phyloP scores from a whole-genome alignment of 106 monocot species.

The Cymbidium sinense region DNA sequence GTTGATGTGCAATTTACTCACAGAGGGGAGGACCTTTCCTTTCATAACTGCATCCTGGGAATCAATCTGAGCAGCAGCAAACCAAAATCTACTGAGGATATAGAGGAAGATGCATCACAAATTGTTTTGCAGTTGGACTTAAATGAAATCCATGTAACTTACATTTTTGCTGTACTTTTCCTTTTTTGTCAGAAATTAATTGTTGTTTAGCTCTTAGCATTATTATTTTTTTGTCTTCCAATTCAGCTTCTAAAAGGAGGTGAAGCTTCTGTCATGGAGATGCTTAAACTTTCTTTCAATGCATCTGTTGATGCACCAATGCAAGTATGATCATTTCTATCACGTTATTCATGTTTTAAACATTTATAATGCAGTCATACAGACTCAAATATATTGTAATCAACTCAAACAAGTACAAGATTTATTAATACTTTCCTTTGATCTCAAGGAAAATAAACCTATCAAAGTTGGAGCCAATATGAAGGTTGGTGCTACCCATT shows the following conservation, averaged over 20 bases:
- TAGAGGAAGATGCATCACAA: constrained; percentile 51
- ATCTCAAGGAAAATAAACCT: constrained; percentile 40
- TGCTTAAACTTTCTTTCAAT: constrained; percentile 52
- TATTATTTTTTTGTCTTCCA: constrained; percentile 10
- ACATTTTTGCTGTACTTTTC: background rate
- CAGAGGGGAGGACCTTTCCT: constrained; percentile 28
- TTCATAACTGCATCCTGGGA: constrained; percentile 71
- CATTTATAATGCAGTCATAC: background rate
- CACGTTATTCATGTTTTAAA: background rate
- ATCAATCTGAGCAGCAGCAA: constrained; percentile 50
- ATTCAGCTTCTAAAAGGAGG: constrained; percentile 70
- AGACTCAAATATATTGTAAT: background rate
- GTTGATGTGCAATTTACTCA: constrained; percentile 63
- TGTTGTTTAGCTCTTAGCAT: constrained; percentile 10
- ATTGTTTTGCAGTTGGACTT: constrained; percentile 76
- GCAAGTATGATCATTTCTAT: constrained; percentile 44
- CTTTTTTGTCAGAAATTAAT: background rate
- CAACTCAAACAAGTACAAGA: background rate
- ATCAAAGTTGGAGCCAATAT: constrained; percentile 67
- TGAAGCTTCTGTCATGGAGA: constrained; percentile 49
- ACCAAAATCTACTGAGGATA: constrained; percentile 42
- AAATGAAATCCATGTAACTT: constrained; percentile 80
- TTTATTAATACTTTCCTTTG: constrained; percentile 2
- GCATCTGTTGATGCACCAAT: constrained; percentile 71
- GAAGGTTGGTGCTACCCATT: constrained; percentile 80